Base-by-base conservation (phyloP, 805 yeast genomes). In the Priceomyces melissophilus region DNA sequence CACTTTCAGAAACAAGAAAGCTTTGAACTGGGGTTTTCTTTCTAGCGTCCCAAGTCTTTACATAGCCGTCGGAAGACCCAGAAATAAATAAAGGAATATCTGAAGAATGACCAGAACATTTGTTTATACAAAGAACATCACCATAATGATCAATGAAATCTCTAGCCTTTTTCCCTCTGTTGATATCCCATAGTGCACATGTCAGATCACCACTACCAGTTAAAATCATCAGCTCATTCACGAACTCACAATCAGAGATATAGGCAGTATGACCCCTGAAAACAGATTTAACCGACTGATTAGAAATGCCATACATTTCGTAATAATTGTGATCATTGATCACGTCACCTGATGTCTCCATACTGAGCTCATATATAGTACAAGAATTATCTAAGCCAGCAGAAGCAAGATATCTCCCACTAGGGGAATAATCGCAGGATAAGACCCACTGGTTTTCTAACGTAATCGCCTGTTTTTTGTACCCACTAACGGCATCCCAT, bases 171-270 rank as follows among this genome's bases (percentile, higher is more conserved):
- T 65, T 67, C 1, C 86, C 82, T 48, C 76, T 78, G 8, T 73
- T 68, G 16, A 87, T 70, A 59, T 90, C 96, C 96, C 96, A 90
- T 39, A 82, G 57, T 1, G 76, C 73, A 52, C 87, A 76, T 1
- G 91, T 79, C 81, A 82, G 77, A 58, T 89, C 97, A 3, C 96
- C 96, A 31, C 90, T 81, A 1, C 83, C 75, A 0, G 95, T 85
- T 12, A 88, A 53, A 0, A 87, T 57, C 23, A 67, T 69, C 4
- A 71, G 61, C 45, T 82, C 76, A 40, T 69, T 67, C n/a, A 83
- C 42, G 54, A 88, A 90, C 35, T 78, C 81, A 46, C 86, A 71
- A 48, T 81, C 87, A 0, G 91, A 80, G 4, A 90, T 77, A 56
- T 88, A 90, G 35, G 93, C 91, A 6, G 79, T 73, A 61, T 90